Conservation (phyloP, 768 basidiomycete genomes). For the Rhodocollybia butyracea region DNA sequence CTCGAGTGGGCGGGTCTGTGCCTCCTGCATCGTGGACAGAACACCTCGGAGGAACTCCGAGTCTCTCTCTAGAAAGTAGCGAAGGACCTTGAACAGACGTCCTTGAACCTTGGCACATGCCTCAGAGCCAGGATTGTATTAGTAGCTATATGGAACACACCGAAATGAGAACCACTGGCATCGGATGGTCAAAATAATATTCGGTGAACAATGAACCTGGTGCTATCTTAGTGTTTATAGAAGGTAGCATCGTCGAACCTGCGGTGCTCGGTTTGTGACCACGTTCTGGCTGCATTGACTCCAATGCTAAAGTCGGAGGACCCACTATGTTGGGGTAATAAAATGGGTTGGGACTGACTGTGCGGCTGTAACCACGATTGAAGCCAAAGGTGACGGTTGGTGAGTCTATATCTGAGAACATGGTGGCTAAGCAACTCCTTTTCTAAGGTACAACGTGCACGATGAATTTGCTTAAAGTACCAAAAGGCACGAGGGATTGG, state of each 20-base stretch:
- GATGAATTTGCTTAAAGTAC: neutral
- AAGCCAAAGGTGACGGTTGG: slow-evolving; percentile 1
- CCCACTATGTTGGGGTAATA: neutral
- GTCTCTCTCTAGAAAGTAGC: slow-evolving; percentile 4
- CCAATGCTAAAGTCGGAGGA: neutral
- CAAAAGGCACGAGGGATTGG: neutral
- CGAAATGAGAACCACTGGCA: neutral
- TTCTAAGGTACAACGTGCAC: too few species aligned
- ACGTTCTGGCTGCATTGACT: neutral
- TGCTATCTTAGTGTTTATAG: neutral
- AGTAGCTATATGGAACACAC: neutral
- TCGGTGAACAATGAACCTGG: neutral
- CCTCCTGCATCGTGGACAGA: neutral
- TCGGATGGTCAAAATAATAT: slow-evolving; percentile 3
- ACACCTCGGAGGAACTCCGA: slow-evolving; percentile 2
- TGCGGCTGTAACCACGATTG: neutral
- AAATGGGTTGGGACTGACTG: slow-evolving; percentile 1
- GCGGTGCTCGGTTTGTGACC: neutral
- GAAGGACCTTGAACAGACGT: slow-evolving; percentile 3
- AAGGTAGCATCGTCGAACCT: neutral
- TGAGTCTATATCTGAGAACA: slow-evolving; percentile 4
- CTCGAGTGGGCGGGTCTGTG: neutral
- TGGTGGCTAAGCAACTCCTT: too few species aligned
- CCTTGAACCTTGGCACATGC: slow-evolving; percentile 1
- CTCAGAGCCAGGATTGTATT: neutral